Evolutionary conservation across 164 flowering plant species (phyloP), one percentile per base, ranked within the genome.

Genomic region (Dillenia suffruticosa): DNA sequence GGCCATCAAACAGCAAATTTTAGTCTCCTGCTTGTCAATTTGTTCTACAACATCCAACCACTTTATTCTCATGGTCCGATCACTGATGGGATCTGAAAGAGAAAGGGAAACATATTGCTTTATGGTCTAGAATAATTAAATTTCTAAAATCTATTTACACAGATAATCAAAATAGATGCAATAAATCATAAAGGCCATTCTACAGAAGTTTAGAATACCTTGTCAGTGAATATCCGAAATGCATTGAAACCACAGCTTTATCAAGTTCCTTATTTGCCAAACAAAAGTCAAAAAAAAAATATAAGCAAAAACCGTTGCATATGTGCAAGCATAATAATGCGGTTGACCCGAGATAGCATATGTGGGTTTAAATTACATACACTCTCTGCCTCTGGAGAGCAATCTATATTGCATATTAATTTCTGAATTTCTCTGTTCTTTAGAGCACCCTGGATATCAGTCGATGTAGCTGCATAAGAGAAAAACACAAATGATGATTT

Each of bases 381-480:
- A 53, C 57, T 79, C 48, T 75, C 74, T 19, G 89, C 74, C 65
- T 81, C 75, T 47, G 76, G 68, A 54, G 96, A 82, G 63, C 61
- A 50, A 69, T 87, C 84, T 26, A 91, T 88, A 26, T 58, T 68
- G 63, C 7, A 54, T 50, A 91, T 82, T 47, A 91, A 79, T 67
- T 81, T 81, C 73, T 74, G 90, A 64, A 91, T 84, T 57, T 75
- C 76, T 71, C 81, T 77, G 72, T 85, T 74, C 72, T 80, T 80
- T 73, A 91, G 68, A 49, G 88, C 82, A 69, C 79, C 75, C 40
- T 76, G 74, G 24, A 91, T 75, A 74, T 88, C 96, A 68, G 71
- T 62, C 32, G 88, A 84, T 60, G 80, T 64, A 67, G 78, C 97
- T 91, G 84, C 73, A 73, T 9, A 17, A 43, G 54, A 40, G 57